A percentile compares a stretch with the other conserved stretches of the same genome.
Conservation (phyloP, 345 rosid genomes). For the Crucihimalaya himalaica region DNA sequence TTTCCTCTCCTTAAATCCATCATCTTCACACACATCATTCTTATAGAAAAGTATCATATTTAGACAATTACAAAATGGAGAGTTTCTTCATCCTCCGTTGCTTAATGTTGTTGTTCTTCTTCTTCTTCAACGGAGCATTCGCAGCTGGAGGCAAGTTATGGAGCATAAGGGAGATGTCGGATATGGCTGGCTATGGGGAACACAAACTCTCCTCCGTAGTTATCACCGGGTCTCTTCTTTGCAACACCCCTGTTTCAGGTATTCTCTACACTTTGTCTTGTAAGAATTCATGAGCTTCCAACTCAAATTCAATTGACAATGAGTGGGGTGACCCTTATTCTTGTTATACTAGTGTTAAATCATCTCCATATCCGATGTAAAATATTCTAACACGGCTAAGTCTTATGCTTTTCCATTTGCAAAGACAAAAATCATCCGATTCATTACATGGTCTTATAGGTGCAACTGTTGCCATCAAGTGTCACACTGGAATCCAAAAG, state of each 20-base stretch:
- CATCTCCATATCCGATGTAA: too few relatives aligned
- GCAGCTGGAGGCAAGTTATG: slow-evolving; percentile 37
- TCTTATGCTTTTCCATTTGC: too few relatives aligned
- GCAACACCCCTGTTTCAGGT: slow-evolving; percentile 39
- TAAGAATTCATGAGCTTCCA: not conserved
- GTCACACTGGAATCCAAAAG: slow-evolving; percentile 26
- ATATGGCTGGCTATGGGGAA: slow-evolving; percentile 43
- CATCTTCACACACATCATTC: slow-evolving; percentile 21
- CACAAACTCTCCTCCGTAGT: slow-evolving; percentile 41
- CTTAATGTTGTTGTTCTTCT: slow-evolving; percentile 43
- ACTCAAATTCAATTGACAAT: too few relatives aligned
- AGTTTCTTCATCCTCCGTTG: slow-evolving; percentile 25
- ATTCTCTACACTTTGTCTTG: not conserved
- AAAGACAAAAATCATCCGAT: too few relatives aligned
- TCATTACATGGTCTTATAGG: slow-evolving; percentile 12
- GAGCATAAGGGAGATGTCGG: slow-evolving; percentile 41
- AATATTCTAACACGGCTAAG: too few relatives aligned
- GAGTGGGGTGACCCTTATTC: too few relatives aligned
- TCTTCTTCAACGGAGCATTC: slow-evolving; percentile 34
- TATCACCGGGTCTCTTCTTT: slow-evolving; percentile 39
- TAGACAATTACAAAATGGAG: slow-evolving; percentile 11
- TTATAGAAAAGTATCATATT: not conserved
- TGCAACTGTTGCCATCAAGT: slow-evolving; percentile 37
- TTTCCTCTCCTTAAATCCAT: slow-evolving; percentile 24
- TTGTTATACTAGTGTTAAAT: too few relatives aligned